A percentile compares a stretch with the other conserved stretches of the same genome.
phyloP scores from a whole-genome alignment of 305 asterid genomes.

The Fraxinus dipetala region DNA sequence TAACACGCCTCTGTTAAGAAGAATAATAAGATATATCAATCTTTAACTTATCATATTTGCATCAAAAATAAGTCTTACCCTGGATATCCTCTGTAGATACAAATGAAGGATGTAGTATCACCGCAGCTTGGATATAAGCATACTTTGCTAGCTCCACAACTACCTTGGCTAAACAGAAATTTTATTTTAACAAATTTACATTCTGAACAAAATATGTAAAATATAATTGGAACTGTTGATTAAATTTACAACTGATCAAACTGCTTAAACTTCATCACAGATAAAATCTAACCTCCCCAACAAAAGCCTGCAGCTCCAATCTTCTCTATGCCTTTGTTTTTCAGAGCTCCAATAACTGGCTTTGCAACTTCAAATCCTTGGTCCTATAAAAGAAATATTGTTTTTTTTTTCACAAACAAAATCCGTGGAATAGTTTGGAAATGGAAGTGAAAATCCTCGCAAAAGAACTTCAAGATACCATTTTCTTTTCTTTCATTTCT shows the following conservation, averaged over 20 bases:
- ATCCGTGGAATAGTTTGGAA: neutral
- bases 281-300: conserved; percentile 52
- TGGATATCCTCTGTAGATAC: conserved; percentile 49
- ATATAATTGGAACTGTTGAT: neutral
- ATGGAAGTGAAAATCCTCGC: neutral
- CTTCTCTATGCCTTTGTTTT: conserved; percentile 45
- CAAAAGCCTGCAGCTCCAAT: conserved; percentile 68
- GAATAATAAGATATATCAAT: neutral
- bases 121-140: conserved; percentile 49
- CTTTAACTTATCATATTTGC: neutral
- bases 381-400: conserved; percentile 29
- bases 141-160: conserved; percentile 47
- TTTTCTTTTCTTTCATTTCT: neutral
- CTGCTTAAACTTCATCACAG: neutral
- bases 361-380: conserved; percentile 58
- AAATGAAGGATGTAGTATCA: conserved; percentile 57
- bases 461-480: neutral
- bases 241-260: neutral
- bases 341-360: conserved; percentile 51
- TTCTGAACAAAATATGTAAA: neutral
- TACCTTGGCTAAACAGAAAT: conserved; percentile 50
- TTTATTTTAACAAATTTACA: neutral
- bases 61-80: conserved; percentile 27
- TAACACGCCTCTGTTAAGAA: neutral
- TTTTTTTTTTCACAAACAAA: neutral